Evolutionary conservation across 2,329 filamentous ascomycete species (phyloP).

Genomic region (Tolypocladium tropicale): DNA sequence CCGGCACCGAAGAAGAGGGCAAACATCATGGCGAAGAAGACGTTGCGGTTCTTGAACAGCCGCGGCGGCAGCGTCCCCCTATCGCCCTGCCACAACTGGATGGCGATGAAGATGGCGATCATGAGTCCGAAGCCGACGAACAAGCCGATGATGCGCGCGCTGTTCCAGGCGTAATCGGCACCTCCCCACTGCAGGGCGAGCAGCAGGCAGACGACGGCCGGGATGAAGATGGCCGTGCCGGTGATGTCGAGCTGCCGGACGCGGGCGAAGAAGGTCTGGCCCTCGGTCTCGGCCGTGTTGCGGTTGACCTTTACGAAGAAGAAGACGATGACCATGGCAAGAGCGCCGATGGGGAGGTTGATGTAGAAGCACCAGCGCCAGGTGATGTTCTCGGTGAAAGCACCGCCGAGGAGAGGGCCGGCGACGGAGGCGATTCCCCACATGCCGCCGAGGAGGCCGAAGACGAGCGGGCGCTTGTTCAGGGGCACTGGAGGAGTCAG

Average conservation of each 20-base stretch:
- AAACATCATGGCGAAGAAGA: conserved; percentile 31
- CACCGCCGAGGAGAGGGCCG: conserved; percentile 40
- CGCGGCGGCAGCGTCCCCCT: conserved; percentile 35
- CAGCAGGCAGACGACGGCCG: conserved; percentile 40
- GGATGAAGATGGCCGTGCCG: conserved; percentile 39
- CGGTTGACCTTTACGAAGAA: conserved; percentile 33
- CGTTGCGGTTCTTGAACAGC: conserved; percentile 32
- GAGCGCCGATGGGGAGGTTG: conserved; percentile 35
- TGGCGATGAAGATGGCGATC: conserved; percentile 32
- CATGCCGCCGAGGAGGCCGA: conserved; percentile 44
- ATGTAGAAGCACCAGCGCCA: conserved; percentile 45
- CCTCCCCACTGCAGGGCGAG: conserved; percentile 50
- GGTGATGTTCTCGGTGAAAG: conserved; percentile 35
- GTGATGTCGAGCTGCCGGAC: conserved; percentile 37
- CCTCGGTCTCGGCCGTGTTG: conserved; percentile 20
- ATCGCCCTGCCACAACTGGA: conserved; percentile 33
- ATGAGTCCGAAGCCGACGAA: conserved; percentile 38
- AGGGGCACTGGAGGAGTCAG: conserved; percentile 32
- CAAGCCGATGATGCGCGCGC: conserved; percentile 37
- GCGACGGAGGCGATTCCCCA: conserved; percentile 44
- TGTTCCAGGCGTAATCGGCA: conserved; percentile 38
- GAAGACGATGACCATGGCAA: conserved; percentile 37
- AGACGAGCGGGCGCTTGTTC: conserved; percentile 40
- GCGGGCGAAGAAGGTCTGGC: conserved; percentile 22
- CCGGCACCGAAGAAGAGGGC: conserved; percentile 37